Evolutionary conservation across 2,329 filamentous ascomycete species (phyloP), one percentile per base, ranked within the genome.

Genomic region (Trichothecium roseum): DNA sequence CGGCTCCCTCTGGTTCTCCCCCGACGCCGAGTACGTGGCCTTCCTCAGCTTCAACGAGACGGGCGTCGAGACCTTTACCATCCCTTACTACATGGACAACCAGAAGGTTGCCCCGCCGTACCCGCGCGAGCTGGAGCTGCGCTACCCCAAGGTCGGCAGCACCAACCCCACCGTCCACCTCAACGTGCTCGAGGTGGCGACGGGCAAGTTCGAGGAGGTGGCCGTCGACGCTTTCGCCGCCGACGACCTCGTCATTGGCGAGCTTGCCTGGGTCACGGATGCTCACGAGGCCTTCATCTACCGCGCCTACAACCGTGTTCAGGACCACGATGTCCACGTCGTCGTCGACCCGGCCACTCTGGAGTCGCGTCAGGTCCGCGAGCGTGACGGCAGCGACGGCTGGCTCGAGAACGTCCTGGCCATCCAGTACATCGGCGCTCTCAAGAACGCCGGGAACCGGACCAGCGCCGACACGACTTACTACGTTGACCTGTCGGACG

Each of bases 1-100:
- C 44, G 85, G 74, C 40, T 85, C 84, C 2, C 85, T 88, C 1
- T 96, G 89, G 89, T 95, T 87, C 84, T 88, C 85, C 13, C 74
- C 80, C 17, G 86, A 91, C 54, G 87, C 86, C 28, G 79, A 85
- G 48, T 94, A 82, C 51, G 58, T 95, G 38, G 86, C 89, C 4
- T 95, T 93, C 55, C 63, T 96, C 41, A 79, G 86, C 32, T 95
- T 91, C 6, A 88, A 96, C 52, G 77, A 84, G 60, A 81, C 77
- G 1, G 78, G 76, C 1, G 79, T 84, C 6, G 68, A 65, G 3
- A 81, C 76, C 1, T 82, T 74, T 52, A 74, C 68, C 0, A 66
- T 84, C 9, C 74, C 75, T 0, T 82, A 81, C 53, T 83, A 75
- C 52, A 80, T 79, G 70, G 63, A 73, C 36, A 61, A 66, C 38